phyloP scores from a whole-genome alignment of 371 early-diverging fungal species.

The Coemansia sp. region DNA sequence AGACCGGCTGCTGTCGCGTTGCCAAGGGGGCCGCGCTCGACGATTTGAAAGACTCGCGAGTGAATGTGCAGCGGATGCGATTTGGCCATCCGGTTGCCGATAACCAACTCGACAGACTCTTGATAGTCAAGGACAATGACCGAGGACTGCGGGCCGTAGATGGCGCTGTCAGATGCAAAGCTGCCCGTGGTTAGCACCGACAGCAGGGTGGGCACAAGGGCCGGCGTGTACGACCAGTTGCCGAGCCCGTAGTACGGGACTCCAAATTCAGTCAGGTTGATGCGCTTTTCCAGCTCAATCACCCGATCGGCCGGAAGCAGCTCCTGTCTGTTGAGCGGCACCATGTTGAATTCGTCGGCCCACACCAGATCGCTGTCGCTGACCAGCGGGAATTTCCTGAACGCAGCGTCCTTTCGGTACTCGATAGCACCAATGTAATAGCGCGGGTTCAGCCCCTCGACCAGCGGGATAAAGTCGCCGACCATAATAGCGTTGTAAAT shows the following conservation, averaged over 20 bases:
- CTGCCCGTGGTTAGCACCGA: constrained; percentile 64
- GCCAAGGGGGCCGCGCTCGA: constrained; percentile 55
- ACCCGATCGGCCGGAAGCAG: constrained; percentile 4
- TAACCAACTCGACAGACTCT: constrained; percentile 57
- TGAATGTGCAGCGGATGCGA: constrained; percentile 81
- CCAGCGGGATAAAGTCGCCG: constrained; percentile 9
- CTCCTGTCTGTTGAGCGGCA: constrained; percentile 3
- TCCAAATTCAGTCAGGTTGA: constrained; percentile 45
- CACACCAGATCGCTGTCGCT: constrained; percentile 35
- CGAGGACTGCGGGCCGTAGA: constrained; percentile 60
- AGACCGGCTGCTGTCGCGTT: background rate
- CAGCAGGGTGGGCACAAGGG: constrained; percentile 52
- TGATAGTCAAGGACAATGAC: constrained; percentile 51
- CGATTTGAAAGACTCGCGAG: constrained; percentile 77
- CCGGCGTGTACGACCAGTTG: constrained; percentile 12
- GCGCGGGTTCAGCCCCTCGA: constrained; percentile 9
- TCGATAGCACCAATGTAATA: constrained; percentile 5
- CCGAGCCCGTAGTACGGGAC: constrained; percentile 62
- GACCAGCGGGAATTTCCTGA: constrained; percentile 6
- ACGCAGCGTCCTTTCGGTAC: background rate
- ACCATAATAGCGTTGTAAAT: constrained; percentile 18
- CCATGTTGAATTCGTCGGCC: constrained; percentile 54
- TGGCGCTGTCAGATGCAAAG: constrained; percentile 51
- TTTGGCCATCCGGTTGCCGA: constrained; percentile 66
- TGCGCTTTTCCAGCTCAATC: constrained; percentile 1